Evolutionary conservation across 73 alveolate species (phyloP), one percentile per base, ranked within the genome.

Genomic region (Stentor coeruleus): DNA sequence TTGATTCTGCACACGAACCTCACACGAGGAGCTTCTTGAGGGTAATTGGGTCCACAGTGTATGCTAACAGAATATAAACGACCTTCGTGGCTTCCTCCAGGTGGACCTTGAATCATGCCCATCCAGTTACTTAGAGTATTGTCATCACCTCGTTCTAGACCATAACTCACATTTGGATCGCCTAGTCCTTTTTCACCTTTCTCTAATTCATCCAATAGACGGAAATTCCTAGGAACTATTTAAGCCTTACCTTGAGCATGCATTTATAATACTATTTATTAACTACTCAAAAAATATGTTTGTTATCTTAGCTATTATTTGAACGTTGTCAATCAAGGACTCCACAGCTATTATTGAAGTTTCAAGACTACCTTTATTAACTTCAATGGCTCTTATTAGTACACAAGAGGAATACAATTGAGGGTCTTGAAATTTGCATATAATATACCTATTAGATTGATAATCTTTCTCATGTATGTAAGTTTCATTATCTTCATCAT

Each of bases 41-140:
- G 99, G 88, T 96, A 96, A 91, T 91, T 76, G 3, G 91, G 91
- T 35, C 98, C 99, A 82, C 98, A 94, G 49, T 76, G 83, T 83
- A 96, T 92, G 82, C 85, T 84, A 80, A 96, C 85, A 88, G 90
- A 87, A 91, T 94, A 96, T 57, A 96, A 91, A 66, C 98, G 85
- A 82, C 88, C 89, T 82, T 94, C 98, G 83, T 75, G 90, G 81
- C 76, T 73, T 58, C 76, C 58, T 85, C 87, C 94, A 66, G 92
- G 91, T 36, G 98, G 98, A 30, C 97, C 98, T 38, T 94, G 87
- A 74, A 96, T 96, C 84, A 97, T 95, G 31, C 99, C 99, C 86
- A 92, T 96, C 99, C 99, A 96, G 88, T 93, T 77, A 60, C 98
- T 95, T 91, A 96, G 88, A 57, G 96, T 82, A 91, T 87, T 93